These are phyloP conservation scores for Zymoseptoria brevis DNA, from an alignment of 2,329 filamentous ascomycete genomes.

Conservation along the genomic window DNA sequence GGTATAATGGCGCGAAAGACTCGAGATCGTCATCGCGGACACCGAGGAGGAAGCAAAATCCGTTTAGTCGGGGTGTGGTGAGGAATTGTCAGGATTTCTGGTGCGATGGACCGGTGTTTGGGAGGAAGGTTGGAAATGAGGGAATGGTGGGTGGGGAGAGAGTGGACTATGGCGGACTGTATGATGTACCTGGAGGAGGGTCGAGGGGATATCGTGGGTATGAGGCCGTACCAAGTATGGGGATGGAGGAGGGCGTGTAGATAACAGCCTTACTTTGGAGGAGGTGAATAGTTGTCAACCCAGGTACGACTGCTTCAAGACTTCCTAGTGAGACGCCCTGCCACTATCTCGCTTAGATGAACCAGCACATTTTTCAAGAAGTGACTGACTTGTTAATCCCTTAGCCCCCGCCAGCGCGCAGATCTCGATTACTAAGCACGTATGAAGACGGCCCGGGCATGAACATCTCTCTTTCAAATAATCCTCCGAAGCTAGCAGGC, in stretches of 20 bases:
- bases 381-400: too few relatives aligned
- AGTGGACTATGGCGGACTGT: constrained; percentile 83
- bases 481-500: background rate
- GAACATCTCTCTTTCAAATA: too few relatives aligned
- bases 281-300: background rate
- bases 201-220: constrained; percentile 53
- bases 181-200: constrained; percentile 67
- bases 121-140: constrained; percentile 63
- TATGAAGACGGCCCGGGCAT: too few relatives aligned
- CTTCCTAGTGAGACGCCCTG: too few relatives aligned
- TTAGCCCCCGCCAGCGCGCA: too few relatives aligned
- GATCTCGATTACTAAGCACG: too few relatives aligned
- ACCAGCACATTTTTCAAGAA: too few relatives aligned
- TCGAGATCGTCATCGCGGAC: constrained; percentile 19
- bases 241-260: background rate
- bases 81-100: constrained; percentile 94
- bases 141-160: constrained; percentile 69
- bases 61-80: constrained; percentile 75
- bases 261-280: background rate
- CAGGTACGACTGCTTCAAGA: too few relatives aligned
- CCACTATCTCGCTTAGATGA: too few relatives aligned
- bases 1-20: constrained; percentile 50
- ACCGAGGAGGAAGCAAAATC: constrained; percentile 53
- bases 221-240: constrained; percentile 33
- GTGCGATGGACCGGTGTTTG: constrained; percentile 79